phyloP scores from a whole-genome alignment of 78 protist species.

The Dictyostelium capitatum region DNA sequence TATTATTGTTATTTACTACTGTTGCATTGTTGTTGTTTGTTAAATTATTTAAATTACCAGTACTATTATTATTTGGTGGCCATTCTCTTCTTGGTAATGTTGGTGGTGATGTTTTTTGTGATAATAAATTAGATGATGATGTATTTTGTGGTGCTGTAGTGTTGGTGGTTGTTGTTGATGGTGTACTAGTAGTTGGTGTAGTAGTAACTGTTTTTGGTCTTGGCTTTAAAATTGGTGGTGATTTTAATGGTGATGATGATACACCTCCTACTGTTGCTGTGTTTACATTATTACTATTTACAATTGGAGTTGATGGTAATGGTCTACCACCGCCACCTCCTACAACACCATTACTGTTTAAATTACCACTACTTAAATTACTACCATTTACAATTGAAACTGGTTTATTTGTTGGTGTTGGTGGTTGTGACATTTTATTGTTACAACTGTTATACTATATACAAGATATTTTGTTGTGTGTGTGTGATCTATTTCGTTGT shows the following conservation, averaged over 20 bases:
- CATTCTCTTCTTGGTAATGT: conserved; percentile 31
- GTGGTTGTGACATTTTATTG: conserved; percentile 17
- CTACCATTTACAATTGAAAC: neutral
- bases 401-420: neutral
- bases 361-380: conserved; percentile 1
- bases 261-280: neutral
- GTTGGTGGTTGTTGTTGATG: neutral
- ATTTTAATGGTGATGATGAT: conserved; percentile 30
- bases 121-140: neutral
- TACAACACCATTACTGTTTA: no score
- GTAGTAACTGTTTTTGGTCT: conserved; percentile 25
- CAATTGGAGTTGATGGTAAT: conserved; percentile 4
- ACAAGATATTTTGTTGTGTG: no score
- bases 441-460: neutral
- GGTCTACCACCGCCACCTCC: conserved; percentile 22
- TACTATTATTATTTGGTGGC: conserved; percentile 13
- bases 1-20: neutral
- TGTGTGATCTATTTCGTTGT: no score
- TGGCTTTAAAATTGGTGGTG: conserved; percentile 59
- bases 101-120: conserved; percentile 22
- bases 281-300: neutral
- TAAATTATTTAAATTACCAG: conserved; percentile 3
- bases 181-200: neutral
- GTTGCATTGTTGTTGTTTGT: neutral
- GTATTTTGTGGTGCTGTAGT: neutral